Base-by-base conservation (phyloP, 805 yeast species). In the Torulaspora indica region DNA sequence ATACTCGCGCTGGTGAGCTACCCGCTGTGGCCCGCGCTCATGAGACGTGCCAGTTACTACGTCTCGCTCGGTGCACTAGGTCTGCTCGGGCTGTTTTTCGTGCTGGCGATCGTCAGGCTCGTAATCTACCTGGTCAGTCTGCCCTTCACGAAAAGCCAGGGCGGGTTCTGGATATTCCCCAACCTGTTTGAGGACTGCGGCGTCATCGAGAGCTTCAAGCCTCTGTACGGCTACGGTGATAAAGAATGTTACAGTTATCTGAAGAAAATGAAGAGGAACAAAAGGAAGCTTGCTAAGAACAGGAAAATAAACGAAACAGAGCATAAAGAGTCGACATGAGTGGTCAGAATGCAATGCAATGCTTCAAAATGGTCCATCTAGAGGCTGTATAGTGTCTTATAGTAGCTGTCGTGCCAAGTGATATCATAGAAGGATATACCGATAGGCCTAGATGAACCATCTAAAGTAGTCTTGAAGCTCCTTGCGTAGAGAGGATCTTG, bases 101-200 rank as follows among this genome's bases (percentile, higher is more conserved):
- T 68, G 15, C 65, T 85, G 55, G 95, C 97, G 1, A 73, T 93
- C 35, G 68, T 91, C 27, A 76, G 98, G 60, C 70, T 90, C 61
- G 72, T 90, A 32, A 61, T 93, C 20, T 75, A 76, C 52, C 68
- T 82, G 38, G 66, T 77, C 1, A 61, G 67, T 4, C 42, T 61
- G 29, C 51, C 58, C 6, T 35, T 61, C 8, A 47, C 51, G 18
- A 46, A 42, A 17, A 68, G 75, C 45, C 77, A 79, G 6, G 79
- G 79, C 34, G 95, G 95, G n/a, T 75, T 93, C 62, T 93, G 98
- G 98, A 63, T 93, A 37, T 91, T 88, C 75, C 98, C 98, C 45
- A 91, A 91, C 62, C 73, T 93, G 60, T 93, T 90, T 67, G 98
- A 82, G 50, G 98, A 93, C 61, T 90, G 95, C 56, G 96, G 97